phyloP scores from a whole-genome alignment of 75 land plant genomes.

The Pinus albicaulis region DNA sequence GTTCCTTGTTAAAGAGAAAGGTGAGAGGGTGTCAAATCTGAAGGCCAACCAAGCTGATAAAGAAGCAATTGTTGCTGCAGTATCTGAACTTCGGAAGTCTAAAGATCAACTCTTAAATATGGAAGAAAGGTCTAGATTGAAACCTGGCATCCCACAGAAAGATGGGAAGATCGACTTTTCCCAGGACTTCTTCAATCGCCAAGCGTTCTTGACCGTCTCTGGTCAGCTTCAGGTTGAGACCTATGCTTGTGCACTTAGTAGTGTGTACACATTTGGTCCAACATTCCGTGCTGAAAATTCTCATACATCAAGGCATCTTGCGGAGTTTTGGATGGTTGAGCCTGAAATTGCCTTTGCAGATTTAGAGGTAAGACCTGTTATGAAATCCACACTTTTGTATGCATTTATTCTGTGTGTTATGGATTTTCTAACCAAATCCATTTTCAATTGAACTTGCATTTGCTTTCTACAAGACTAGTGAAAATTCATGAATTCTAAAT shows the following conservation, averaged over 20 bases:
- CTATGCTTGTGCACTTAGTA: constrained; percentile 90
- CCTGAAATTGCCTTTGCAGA: constrained; percentile 98
- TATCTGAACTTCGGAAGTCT: constrained; percentile 61
- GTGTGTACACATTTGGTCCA: constrained; percentile 96
- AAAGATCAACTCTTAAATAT: constrained; percentile 59
- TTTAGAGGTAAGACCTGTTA: constrained; percentile 48
- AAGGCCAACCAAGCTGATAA: constrained; percentile 74
- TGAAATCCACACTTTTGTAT: neutral
- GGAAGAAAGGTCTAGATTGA: constrained; percentile 67
- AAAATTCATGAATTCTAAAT: neutral
- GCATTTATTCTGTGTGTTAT: neutral
- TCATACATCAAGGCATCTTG: constrained; percentile 92
- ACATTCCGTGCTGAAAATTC: constrained; percentile 95
- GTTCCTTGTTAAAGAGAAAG: constrained; percentile 58
- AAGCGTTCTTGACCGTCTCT: constrained; percentile 92
- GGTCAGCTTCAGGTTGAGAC: constrained; percentile 97
- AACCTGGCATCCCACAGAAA: constrained; percentile 75
- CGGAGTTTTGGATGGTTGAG: constrained; percentile 99
- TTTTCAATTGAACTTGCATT: no score
- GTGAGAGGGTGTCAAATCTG: constrained; percentile 55
- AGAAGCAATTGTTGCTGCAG: constrained; percentile 46
- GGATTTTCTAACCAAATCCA: neutral
- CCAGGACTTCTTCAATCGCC: constrained; percentile 84
- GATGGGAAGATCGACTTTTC: constrained; percentile 80
- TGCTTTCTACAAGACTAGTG: neutral